Percentiles rank a stretch among this genome's conserved stretches.
Evolutionary conservation across 2,329 filamentous ascomycete species (phyloP).

Genomic region (Corniculantispora saksenae): DNA sequence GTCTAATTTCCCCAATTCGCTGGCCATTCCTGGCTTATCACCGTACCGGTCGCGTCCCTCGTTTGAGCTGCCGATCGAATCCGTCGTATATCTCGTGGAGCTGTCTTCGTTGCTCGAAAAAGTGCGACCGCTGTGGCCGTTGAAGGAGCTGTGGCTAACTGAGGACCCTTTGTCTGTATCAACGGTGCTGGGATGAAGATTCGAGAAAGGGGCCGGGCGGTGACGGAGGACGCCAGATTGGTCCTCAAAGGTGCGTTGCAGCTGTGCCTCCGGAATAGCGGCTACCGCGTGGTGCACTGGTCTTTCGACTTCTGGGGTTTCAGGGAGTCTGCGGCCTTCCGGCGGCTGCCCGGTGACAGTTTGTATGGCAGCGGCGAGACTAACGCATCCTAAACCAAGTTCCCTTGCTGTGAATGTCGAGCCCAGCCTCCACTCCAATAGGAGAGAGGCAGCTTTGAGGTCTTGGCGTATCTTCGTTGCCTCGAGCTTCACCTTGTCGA

Average conservation of each 20-base stretch:
- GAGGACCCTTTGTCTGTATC: slow-evolving; percentile 7
- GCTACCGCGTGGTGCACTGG: background rate
- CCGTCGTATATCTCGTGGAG: background rate
- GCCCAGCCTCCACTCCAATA: slow-evolving; percentile 67
- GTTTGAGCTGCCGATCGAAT: background rate
- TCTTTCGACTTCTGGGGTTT: slow-evolving; percentile 19
- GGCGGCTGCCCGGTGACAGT: slow-evolving; percentile 48
- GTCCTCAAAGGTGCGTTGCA: slow-evolving; percentile 20
- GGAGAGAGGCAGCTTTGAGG: slow-evolving; percentile 62
- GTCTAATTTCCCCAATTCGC: background rate
- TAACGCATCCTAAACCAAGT: slow-evolving; percentile 67
- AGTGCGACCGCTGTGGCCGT: slow-evolving; percentile 19
- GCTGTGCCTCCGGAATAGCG: slow-evolving; percentile 12
- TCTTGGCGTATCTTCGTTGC: slow-evolving; percentile 61
- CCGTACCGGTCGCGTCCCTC: background rate
- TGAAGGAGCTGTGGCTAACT: slow-evolving; percentile 22
- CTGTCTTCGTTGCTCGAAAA: slow-evolving; percentile 1
- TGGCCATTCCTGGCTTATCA: background rate
- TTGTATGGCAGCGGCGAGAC: slow-evolving; percentile 54
- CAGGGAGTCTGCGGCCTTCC: slow-evolving; percentile 21
- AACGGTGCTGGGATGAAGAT: slow-evolving; percentile 15
- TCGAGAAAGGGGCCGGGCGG: background rate
- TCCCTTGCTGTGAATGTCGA: slow-evolving; percentile 59
- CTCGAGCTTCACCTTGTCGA: slow-evolving; percentile 59
- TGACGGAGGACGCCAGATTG: background rate